phyloP scores from a whole-genome alignment of 176 grass and related monocot species.

The Lolium perenne region DNA sequence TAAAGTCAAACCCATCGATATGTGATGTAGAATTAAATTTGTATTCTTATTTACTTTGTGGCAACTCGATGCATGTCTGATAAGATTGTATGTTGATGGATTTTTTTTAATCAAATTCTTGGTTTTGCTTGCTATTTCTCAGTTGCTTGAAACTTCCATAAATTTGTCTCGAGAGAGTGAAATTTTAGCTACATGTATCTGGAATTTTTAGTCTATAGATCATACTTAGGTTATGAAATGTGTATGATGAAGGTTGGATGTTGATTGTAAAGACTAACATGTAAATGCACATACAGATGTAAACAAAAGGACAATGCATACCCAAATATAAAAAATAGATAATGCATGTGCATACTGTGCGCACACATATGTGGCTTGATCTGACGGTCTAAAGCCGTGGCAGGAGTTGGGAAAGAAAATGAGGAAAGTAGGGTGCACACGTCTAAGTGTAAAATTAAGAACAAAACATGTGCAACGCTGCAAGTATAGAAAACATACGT shows the following conservation, averaged over 20 bases:
- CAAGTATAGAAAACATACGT: neutral
- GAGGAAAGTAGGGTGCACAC: too few species aligned
- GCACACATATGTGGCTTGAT: too few species aligned
- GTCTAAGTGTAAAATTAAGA: too few species aligned
- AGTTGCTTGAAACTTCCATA: neutral
- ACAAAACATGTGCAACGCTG: neutral
- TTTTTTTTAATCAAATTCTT: neutral
- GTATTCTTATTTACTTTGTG: neutral
- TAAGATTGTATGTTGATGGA: neutral
- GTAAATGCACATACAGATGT: too few species aligned
- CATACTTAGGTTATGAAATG: neutral
- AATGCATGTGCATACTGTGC: too few species aligned
- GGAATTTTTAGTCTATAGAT: neutral
- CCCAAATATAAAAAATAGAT: too few species aligned
- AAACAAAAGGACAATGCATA: too few species aligned
- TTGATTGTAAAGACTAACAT: neutral
- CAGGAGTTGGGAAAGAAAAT: too few species aligned
- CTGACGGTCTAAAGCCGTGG: too few species aligned
- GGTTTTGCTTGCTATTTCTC: neutral
- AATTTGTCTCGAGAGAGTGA: neutral
- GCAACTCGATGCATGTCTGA: neutral
- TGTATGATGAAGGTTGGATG: neutral
- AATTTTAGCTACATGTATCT: neutral
- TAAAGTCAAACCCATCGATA: neutral
- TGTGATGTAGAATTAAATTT: neutral